Percentiles rank a stretch among this genome's conserved stretches.
Evolutionary conservation across 495 filamentous ascomycete species (phyloP).

Genomic region (Talaromyces stipitatus): DNA sequence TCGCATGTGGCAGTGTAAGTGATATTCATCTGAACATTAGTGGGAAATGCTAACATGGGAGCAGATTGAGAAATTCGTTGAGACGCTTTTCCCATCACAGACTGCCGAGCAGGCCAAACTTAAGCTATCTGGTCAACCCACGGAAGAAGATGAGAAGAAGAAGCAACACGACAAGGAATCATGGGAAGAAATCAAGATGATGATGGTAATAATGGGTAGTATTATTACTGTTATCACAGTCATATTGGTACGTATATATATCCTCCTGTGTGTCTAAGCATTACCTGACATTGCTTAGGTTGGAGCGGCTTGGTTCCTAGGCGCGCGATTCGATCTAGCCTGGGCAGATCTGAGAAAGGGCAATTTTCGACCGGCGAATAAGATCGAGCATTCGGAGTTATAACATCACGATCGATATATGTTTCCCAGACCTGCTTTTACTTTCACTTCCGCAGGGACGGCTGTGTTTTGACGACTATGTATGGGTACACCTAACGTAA

Average conservation of each 20-base stretch:
- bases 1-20: slow-evolving; percentile 78
- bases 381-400: slow-evolving; percentile 27
- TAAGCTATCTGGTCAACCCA: slow-evolving; percentile 27
- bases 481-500: not conserved
- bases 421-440: not conserved
- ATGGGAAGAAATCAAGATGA: slow-evolving; percentile 53
- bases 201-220: slow-evolving; percentile 51
- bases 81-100: slow-evolving; percentile 81
- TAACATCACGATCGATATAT: slow-evolving; percentile 9
- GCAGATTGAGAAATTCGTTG: slow-evolving; percentile 96
- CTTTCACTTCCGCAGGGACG: not conserved
- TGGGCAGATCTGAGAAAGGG: slow-evolving; percentile 46
- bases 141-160: slow-evolving; percentile 35
- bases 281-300: slow-evolving; percentile 38
- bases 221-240: slow-evolving; percentile 53
- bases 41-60: slow-evolving; percentile 8
- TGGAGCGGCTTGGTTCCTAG: slow-evolving; percentile 56
- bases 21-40: not conserved
- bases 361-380: slow-evolving; percentile 27
- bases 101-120: slow-evolving; percentile 40
- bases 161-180: slow-evolving; percentile 42
- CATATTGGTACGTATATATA: slow-evolving; percentile 51
- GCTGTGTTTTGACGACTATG: not conserved
- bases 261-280: slow-evolving; percentile 6
- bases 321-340: slow-evolving; percentile 61